Evolutionary conservation across 495 filamentous ascomycete species (phyloP).

Genomic region (Xanthoparmelia taractica): DNA sequence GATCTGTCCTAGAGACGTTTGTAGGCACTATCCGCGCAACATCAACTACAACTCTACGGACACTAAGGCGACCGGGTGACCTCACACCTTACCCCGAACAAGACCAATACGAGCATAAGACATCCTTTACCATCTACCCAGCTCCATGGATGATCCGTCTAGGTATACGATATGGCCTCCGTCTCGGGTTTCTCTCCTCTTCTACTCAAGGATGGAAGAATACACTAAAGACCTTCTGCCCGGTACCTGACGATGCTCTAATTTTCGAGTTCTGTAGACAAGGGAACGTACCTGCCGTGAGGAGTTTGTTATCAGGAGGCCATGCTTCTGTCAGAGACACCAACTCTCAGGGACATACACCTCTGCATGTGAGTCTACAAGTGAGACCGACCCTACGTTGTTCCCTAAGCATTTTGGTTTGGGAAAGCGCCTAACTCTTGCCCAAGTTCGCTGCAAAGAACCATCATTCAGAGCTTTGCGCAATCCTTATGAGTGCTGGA

Average conservation of each 20-base stretch:
- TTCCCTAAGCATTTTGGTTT: neutral
- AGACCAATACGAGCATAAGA: constrained; percentile 3
- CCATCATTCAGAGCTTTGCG: constrained; percentile 2
- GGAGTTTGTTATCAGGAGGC: neutral
- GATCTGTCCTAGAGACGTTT: neutral
- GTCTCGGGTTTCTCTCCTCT: constrained; percentile 5
- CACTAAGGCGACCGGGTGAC: neutral
- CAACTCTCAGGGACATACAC: neutral
- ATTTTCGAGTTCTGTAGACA: constrained; percentile 19
- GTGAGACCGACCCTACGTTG: too few species aligned
- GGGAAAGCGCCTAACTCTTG: neutral
- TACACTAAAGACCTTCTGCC: constrained; percentile 7
- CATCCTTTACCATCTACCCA: neutral
- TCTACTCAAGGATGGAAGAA: constrained; percentile 18
- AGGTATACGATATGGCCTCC: constrained; percentile 3
- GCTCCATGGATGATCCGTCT: constrained; percentile 10
- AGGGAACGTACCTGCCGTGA: constrained; percentile 11
- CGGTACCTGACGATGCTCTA: constrained; percentile 17
- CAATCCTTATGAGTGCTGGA: neutral
- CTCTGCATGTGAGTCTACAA: constrained; percentile 1
- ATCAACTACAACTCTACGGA: neutral
- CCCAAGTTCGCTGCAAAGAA: neutral
- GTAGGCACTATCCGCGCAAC: neutral
- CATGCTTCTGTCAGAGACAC: constrained; percentile 7
- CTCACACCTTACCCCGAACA: neutral